Percentiles rank a stretch among this genome's conserved stretches.
phyloP scores from a whole-genome alignment of 352 stramenopile genomes.

The Thraustotheca clavata region DNA sequence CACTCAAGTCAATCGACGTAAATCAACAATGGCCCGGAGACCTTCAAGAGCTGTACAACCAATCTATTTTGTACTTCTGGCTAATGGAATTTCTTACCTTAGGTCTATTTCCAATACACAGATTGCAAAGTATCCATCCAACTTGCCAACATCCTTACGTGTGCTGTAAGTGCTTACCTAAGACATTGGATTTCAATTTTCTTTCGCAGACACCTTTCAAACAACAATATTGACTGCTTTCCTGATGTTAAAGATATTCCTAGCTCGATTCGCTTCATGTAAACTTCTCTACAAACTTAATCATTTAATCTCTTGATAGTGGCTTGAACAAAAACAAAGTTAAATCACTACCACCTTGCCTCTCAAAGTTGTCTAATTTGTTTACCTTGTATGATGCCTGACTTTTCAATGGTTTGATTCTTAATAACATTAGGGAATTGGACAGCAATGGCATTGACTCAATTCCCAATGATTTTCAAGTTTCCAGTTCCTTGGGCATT shows the following conservation, averaged over 20 bases:
- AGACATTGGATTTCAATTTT: neutral
- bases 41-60: constrained; percentile 12
- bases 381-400: neutral
- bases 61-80: neutral
- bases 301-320: neutral
- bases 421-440: constrained; percentile 2
- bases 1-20: neutral
- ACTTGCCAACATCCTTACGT: neutral
- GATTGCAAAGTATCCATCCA: neutral
- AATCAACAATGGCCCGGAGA: neutral
- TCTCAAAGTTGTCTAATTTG: neutral
- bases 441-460: constrained; percentile 7
- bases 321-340: constrained; percentile 7
- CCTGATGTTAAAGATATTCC: neutral
- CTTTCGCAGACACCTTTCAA: neutral
- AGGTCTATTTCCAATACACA: constrained; percentile 6
- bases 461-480: neutral
- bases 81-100: neutral
- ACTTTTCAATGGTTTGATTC: neutral
- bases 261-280: neutral
- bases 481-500: neutral
- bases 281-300: neutral
- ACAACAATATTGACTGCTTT: constrained; percentile 15
- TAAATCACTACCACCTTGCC: neutral
- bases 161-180: neutral